phyloP scores from a whole-genome alignment of 129 eudicot species.

The Centrapalus pauciflorus region DNA sequence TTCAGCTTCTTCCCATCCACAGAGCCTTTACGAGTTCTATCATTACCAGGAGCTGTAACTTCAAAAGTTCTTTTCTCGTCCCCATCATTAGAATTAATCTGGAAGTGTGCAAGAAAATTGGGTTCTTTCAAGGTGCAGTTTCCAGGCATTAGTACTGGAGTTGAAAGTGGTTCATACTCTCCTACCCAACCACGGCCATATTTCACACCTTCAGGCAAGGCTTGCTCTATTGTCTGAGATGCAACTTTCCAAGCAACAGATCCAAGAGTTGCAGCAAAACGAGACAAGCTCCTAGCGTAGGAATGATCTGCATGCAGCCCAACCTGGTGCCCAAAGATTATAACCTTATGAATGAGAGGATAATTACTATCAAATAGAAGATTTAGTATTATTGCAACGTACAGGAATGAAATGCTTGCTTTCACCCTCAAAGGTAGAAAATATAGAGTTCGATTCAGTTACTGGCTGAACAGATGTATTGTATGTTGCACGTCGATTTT shows the following conservation, averaged over 20 bases:
- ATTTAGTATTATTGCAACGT: constrained; percentile 19
- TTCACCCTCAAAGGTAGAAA: constrained; percentile 80
- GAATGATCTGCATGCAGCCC: constrained; percentile 89
- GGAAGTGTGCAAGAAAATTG: constrained; percentile 28
- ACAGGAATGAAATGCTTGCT: constrained; percentile 89
- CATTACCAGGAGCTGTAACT: constrained; percentile 17
- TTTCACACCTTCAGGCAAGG: constrained; percentile 68
- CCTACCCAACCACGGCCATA: constrained; percentile 99
- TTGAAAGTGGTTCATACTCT: constrained; percentile 93
- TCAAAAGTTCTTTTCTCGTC: constrained; percentile 21
- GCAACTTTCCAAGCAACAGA: constrained; percentile 92
- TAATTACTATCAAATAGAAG: neutral
- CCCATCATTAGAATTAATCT: constrained; percentile 15
- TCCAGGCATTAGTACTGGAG: constrained; percentile 55
- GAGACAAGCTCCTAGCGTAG: constrained; percentile 90
- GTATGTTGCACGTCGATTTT: constrained; percentile 82
- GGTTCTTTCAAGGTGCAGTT: constrained; percentile 42
- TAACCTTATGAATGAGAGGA: neutral
- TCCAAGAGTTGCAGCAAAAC: constrained; percentile 91
- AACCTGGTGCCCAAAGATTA: constrained; percentile 49
- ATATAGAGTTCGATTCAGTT: constrained; percentile 49
- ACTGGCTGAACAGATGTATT: constrained; percentile 42
- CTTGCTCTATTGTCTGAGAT: constrained; percentile 81
- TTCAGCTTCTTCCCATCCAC: constrained; percentile 26
- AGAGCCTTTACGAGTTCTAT: constrained; percentile 15